Percentiles rank a stretch among this genome's conserved stretches.
phyloP scores from a whole-genome alignment of 306 rosid genomes.

The Senna tora region DNA sequence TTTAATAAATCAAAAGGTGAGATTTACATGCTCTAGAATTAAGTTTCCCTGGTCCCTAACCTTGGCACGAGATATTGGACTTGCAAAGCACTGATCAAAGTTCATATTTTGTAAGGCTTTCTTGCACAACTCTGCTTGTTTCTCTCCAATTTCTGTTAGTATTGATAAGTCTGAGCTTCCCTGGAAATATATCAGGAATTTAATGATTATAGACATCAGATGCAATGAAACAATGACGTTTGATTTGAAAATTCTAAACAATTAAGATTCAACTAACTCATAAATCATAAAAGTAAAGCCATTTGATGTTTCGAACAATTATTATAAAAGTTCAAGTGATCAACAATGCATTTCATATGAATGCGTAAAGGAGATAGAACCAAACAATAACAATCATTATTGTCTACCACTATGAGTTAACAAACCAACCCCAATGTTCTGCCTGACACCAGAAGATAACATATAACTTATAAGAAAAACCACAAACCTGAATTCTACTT shows the following conservation, averaged over 20 bases:
- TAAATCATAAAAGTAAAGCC: conserved; percentile 14
- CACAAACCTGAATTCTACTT: conserved; percentile 68
- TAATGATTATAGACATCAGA: conserved; percentile 14
- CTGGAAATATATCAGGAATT: conserved; percentile 37
- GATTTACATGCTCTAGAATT: conserved; percentile 20
- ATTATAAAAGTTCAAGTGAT: not conserved
- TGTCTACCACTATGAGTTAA: not conserved
- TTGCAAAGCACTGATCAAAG: conserved; percentile 70
- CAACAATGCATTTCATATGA: conserved; percentile 20
- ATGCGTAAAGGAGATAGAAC: not conserved
- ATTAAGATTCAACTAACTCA: not conserved
- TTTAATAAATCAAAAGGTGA: conserved; percentile 25
- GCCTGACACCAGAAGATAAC: not conserved
- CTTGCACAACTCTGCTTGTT: conserved; percentile 71
- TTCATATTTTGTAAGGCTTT: conserved; percentile 56
- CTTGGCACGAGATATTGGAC: conserved; percentile 86
- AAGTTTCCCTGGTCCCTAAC: conserved; percentile 40
- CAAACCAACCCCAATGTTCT: not conserved
- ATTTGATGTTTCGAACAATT: conserved; percentile 5
- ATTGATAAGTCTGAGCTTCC: conserved; percentile 74
- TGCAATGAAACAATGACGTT: not conserved
- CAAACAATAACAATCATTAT: not conserved
- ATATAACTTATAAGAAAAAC: conserved; percentile 24
- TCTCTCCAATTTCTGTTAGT: conserved; percentile 65
- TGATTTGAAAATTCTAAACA: not conserved